phyloP scores from a whole-genome alignment of 345 rosid genomes.

The Geranium brycei region DNA sequence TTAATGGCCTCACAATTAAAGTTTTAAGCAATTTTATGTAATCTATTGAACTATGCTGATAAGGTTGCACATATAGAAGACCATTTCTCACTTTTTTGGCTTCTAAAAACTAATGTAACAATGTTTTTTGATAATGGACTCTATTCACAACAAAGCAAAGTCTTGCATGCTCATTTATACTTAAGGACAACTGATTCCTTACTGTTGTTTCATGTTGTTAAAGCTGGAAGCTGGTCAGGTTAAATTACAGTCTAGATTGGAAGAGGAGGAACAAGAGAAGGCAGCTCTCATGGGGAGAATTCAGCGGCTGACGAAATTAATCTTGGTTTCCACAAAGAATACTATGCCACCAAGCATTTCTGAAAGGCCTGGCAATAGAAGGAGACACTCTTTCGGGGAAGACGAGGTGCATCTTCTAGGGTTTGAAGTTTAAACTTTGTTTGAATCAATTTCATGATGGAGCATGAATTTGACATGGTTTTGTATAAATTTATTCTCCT shows the following conservation, averaged over 20 bases:
- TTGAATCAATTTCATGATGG: not conserved
- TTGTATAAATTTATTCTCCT: not conserved
- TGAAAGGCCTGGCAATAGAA: constrained; percentile 35
- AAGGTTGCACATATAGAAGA: too few relatives aligned
- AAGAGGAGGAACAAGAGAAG: constrained; percentile 64
- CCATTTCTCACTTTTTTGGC: too few relatives aligned
- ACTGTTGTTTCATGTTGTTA: constrained; percentile 10
- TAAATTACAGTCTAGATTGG: constrained; percentile 55
- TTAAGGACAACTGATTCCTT: not conserved
- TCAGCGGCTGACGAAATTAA: constrained; percentile 54
- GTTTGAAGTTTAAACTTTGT: not conserved
- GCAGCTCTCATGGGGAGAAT: constrained; percentile 67
- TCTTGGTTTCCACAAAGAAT: constrained; percentile 61
- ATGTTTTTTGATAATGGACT: not conserved
- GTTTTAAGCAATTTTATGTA: too few relatives aligned
- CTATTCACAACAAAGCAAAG: not conserved
- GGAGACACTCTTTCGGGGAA: constrained; percentile 73
- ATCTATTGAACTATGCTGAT: too few relatives aligned
- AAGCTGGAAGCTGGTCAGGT: constrained; percentile 74
- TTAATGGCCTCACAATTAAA: too few relatives aligned
- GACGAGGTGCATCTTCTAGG: constrained; percentile 37
- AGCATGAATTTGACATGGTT: constrained; percentile 1
- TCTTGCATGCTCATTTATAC: not conserved
- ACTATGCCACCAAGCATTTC: constrained; percentile 38
- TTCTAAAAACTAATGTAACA: not conserved